Evolutionary conservation across 2,329 filamentous ascomycete genomes (phyloP), one percentile per base, ranked within the genome.

Genomic region (Aureobasidium zeae): DNA sequence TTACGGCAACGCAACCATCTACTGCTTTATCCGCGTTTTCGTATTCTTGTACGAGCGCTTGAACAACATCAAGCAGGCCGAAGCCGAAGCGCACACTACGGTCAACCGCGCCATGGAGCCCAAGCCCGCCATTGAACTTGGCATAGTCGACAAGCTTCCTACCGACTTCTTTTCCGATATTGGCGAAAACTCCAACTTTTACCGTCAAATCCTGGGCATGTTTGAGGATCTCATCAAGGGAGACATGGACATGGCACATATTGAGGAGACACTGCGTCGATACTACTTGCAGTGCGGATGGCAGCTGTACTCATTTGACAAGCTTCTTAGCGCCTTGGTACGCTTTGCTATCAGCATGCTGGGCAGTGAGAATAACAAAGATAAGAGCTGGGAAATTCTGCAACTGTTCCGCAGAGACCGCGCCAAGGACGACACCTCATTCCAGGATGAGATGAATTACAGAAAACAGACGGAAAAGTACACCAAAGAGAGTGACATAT

Each of bases 21-120:
- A 87, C 59, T 88, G 91, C 63, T 96, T 98, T 71, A 83, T 98
- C 68, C 85, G 83, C 53, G 81, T 94, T 49, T 91, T 98, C 61
- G 79, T 94, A 58, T 83, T 83, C n/a, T 70, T 98, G 4, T 96
- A 94, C 64, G 77, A 80, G 55, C 80, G 91, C 29, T 72, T 98
- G 11, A 71, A 82, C 50, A 83, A 83, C 48, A 78, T 96, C 62
- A 96, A 96, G 67, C 72, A 81, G 47, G 81, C 81, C 57, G 83
- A 84, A 54, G 72, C 75, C 3, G 76, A 80, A 32, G 88, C 93
- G 8, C 71, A 76, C 35, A 75, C 79, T 53, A 81, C 86, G 55
- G 81, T 95, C 28, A 69, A 73, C 19, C 81, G 86, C 15, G 78
- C 86, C 32, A 81, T 78, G 57, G 73, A 78, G 35, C 72, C 76